Percentiles rank a stretch among this genome's conserved stretches.
Conservation (phyloP, 495 filamentous ascomycete species). For the Parathielavia hyrcaniae region DNA sequence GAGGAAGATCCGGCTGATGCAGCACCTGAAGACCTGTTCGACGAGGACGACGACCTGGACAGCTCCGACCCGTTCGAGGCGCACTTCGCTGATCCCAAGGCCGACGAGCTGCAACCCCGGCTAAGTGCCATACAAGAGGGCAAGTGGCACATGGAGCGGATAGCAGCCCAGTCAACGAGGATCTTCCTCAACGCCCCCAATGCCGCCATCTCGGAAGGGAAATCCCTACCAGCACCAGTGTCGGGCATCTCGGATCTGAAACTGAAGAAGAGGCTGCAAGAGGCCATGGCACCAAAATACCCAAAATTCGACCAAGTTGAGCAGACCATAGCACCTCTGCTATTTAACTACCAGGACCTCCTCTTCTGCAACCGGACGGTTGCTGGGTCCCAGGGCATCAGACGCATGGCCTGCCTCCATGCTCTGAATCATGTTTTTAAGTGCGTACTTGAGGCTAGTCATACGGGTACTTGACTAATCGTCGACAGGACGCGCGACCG, state of each 20-base stretch:
- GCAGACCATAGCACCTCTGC: constrained; percentile 47
- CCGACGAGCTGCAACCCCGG: constrained; percentile 47
- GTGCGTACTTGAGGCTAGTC: constrained; percentile 30
- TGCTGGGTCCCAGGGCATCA: constrained; percentile 57
- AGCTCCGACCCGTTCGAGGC: constrained; percentile 67
- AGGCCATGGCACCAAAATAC: constrained; percentile 29
- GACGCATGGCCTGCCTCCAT: constrained; percentile 73
- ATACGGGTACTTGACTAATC: background rate
- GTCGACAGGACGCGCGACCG: constrained; percentile 68
- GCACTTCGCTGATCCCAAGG: constrained; percentile 65
- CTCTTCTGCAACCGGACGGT: constrained; percentile 66
- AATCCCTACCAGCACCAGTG: constrained; percentile 26
- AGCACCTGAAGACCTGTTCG: constrained; percentile 30
- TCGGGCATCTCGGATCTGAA: constrained; percentile 45
- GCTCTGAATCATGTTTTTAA: constrained; percentile 87
- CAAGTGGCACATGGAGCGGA: constrained; percentile 53
- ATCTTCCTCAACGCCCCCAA: constrained; percentile 35
- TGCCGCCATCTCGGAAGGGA: constrained; percentile 19
- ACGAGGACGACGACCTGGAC: constrained; percentile 49
- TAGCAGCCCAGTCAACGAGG: constrained; percentile 38
- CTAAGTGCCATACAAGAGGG: constrained; percentile 50
- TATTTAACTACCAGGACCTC: constrained; percentile 77
- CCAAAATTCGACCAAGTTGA: constrained; percentile 47
- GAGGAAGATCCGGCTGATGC: constrained; percentile 45
- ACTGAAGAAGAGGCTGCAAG: constrained; percentile 52